Percentiles rank a stretch among this genome's conserved stretches.
Evolutionary conservation across 2,329 filamentous ascomycete species (phyloP).

Genomic region (Plectosphaerella plurivora): DNA sequence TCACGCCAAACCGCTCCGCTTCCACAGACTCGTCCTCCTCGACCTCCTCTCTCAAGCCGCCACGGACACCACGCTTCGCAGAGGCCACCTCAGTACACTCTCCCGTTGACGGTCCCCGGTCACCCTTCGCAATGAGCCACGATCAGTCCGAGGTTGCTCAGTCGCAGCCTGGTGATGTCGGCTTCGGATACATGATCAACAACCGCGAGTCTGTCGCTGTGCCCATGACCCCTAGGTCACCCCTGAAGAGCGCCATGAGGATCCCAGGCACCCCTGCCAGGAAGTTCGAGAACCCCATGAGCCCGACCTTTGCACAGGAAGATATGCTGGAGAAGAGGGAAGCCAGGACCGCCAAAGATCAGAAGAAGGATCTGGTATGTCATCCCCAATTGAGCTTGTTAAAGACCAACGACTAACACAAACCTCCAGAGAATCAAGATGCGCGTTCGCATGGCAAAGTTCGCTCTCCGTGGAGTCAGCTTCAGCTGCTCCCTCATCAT

Average conservation of each 20-base stretch:
- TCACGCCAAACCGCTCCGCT: constrained; percentile 43
- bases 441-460: constrained; percentile 87
- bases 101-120: constrained; percentile 56
- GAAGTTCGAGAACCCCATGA: constrained; percentile 71
- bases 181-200: constrained; percentile 80
- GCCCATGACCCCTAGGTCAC: constrained; percentile 68
- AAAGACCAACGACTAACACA: constrained; percentile 15
- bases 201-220: constrained; percentile 53
- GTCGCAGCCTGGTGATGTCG: constrained; percentile 77
- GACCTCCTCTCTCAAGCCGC: constrained; percentile 57
- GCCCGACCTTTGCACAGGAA: constrained; percentile 89
- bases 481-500: constrained; percentile 97
- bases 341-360: constrained; percentile 74
- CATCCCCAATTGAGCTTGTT: not conserved
- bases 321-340: constrained; percentile 83
- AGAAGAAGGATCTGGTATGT: constrained; percentile 82
- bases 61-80: constrained; percentile 73
- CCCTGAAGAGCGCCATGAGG: constrained; percentile 86
- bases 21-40: constrained; percentile 49
- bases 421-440: constrained; percentile 77
- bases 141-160: constrained; percentile 54
- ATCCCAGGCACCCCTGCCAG: constrained; percentile 77
- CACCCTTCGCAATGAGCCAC: constrained; percentile 54
- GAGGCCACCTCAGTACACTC: constrained; percentile 78
- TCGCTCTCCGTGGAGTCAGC: constrained; percentile 90